Evolutionary conservation across 164 flowering plant species (phyloP).

Genomic region (Kalanchoe fedtschenkoi): DNA sequence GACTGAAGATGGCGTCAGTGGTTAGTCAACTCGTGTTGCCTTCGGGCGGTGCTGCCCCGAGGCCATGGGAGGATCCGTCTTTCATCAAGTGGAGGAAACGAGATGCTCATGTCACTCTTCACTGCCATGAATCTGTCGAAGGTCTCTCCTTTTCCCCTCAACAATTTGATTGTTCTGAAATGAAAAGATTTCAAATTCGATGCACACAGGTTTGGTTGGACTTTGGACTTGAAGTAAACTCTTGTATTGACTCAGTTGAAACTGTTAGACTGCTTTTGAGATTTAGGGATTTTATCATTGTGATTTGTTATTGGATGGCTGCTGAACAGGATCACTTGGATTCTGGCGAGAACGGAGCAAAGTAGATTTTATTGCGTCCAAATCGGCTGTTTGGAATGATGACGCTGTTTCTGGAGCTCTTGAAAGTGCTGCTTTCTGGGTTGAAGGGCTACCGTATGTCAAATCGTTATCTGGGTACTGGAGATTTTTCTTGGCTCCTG

Average conservation of each 20-base stretch:
- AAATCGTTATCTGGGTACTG: conserved; percentile 82
- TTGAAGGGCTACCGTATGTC: conserved; percentile 70
- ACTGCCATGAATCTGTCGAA: conserved; percentile 78
- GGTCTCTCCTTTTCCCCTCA: conserved; percentile 26
- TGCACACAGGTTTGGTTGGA: neutral
- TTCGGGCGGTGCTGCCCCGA: neutral
- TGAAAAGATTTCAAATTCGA: neutral
- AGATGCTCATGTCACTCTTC: conserved; percentile 76
- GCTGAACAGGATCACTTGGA: conserved; percentile 54
- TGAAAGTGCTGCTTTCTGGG: conserved; percentile 77
- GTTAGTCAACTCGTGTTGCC: neutral
- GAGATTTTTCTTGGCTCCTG: conserved; percentile 69
- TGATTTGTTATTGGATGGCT: neutral
- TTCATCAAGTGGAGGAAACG: conserved; percentile 83
- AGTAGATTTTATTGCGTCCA: conserved; percentile 48
- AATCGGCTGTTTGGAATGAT: conserved; percentile 78
- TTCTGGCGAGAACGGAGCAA: conserved; percentile 82
- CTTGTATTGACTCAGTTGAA: neutral
- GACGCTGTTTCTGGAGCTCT: conserved; percentile 71
- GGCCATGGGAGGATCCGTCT: conserved; percentile 76
- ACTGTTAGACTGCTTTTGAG: neutral
- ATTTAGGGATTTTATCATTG: too few species aligned
- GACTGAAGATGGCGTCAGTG: neutral
- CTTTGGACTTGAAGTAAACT: neutral
- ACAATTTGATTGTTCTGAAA: neutral